Conservation (phyloP, 257 asterid species). For the Solanum verrucosum region DNA sequence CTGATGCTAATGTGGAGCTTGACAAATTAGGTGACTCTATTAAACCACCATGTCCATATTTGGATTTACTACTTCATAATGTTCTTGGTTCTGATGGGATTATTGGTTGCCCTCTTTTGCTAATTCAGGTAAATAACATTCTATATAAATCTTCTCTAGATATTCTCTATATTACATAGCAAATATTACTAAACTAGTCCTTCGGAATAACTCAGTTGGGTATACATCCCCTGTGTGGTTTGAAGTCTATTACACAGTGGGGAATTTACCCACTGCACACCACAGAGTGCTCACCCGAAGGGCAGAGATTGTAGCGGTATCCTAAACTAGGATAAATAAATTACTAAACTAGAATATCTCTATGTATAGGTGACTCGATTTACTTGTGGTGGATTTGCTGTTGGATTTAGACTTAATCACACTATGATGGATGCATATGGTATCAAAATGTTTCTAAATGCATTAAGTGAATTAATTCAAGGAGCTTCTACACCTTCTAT, state of each 20-base stretch:
- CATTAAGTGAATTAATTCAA: conserved; percentile 1
- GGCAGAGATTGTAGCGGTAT: no score
- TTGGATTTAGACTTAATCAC: conserved; percentile 8
- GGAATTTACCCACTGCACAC: no score
- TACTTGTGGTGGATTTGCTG: conserved; percentile 7
- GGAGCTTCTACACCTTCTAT: conserved; percentile 1
- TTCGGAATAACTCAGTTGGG: no score
- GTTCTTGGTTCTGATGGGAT: neutral
- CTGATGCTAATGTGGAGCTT: neutral
- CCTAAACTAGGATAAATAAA: no score
- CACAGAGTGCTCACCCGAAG: no score
- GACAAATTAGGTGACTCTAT: neutral
- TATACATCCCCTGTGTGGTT: no score
- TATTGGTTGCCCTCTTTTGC: neutral
- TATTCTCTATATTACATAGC: no score
- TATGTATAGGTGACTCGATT: conserved; percentile 9
- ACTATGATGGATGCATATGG: conserved; percentile 8
- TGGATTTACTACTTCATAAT: neutral
- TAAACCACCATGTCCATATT: neutral
- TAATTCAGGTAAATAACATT: neutral
- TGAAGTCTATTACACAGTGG: no score
- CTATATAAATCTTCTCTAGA: neutral
- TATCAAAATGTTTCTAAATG: neutral
- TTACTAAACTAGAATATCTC: neutral
- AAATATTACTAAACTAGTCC: no score